These are phyloP conservation scores for Phytophthora cryptogea DNA, from an alignment of 352 stramenopile genomes.

Conservation along the genomic window DNA sequence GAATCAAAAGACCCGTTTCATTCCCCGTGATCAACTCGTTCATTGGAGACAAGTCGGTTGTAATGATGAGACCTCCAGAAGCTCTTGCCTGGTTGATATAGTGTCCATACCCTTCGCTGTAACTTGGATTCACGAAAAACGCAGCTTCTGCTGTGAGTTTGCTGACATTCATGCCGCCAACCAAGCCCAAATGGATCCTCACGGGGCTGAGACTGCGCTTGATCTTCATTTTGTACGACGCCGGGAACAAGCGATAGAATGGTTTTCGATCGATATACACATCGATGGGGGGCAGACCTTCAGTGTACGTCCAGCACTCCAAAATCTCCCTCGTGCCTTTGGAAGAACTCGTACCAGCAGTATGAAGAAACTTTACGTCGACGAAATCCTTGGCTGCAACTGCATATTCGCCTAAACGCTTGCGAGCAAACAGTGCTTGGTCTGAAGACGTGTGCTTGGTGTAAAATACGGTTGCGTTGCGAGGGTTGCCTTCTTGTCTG, in stretches of 20 bases:
- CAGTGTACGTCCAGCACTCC: slow-evolving; percentile 55
- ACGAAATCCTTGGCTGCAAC: slow-evolving; percentile 46
- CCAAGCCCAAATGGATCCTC: slow-evolving; percentile 32
- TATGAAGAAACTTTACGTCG: slow-evolving; percentile 52
- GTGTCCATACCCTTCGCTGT: slow-evolving; percentile 73
- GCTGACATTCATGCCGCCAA: slow-evolving; percentile 38
- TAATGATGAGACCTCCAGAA: slow-evolving; percentile 51
- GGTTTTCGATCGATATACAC: slow-evolving; percentile 38
- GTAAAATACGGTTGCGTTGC: slow-evolving; percentile 48
- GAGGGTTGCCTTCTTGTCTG: slow-evolving; percentile 47
- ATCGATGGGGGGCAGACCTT: slow-evolving; percentile 46
- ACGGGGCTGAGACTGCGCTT: slow-evolving; percentile 29
- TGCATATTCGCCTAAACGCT: slow-evolving; percentile 27
- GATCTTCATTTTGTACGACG: slow-evolving; percentile 32
- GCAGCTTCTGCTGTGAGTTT: slow-evolving; percentile 48
- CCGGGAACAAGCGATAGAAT: slow-evolving; percentile 30
- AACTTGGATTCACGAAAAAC: slow-evolving; percentile 65
- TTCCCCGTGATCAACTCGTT: slow-evolving; percentile 54
- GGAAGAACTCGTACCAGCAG: slow-evolving; percentile 44
- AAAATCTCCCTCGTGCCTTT: slow-evolving; percentile 64
- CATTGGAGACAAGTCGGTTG: slow-evolving; percentile 63
- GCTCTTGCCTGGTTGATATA: slow-evolving; percentile 72
- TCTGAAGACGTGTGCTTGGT: slow-evolving; percentile 59
- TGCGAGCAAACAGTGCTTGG: slow-evolving; percentile 27
- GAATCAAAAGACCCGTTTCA: slow-evolving; percentile 29